A percentile compares a stretch with the other conserved stretches of the same genome.
These are phyloP conservation scores for Sanghuangporus weigelae DNA, from an alignment of 1,284 basidiomycete species.

Conservation along the genomic window DNA sequence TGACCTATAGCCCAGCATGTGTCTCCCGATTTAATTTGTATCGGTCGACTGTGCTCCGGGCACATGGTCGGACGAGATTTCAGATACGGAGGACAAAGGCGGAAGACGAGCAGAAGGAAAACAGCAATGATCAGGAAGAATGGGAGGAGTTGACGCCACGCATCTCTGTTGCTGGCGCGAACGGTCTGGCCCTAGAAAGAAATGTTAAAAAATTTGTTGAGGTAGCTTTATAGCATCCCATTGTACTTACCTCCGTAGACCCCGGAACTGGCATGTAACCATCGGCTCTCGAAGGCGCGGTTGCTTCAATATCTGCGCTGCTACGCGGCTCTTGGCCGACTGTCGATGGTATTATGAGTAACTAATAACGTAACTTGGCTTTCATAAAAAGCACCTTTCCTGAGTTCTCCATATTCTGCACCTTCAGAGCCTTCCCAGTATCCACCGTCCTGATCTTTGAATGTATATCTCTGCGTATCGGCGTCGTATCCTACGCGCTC, in stretches of 20 bases:
- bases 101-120: conserved; percentile 59
- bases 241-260: conserved; percentile 44
- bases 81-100: conserved; percentile 43
- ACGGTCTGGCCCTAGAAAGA: conserved; percentile 3
- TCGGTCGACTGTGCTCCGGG: conserved; percentile 41
- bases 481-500: conserved; percentile 39
- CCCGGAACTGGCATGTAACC: conserved; percentile 50
- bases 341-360: not conserved
- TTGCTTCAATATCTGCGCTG: conserved; percentile 50
- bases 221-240: not conserved
- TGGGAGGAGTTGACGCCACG: conserved; percentile 50
- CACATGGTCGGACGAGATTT: conserved; percentile 34
- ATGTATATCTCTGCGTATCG: conserved; percentile 36
- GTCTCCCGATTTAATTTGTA: conserved; percentile 55
- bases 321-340: conserved; percentile 24
- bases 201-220: conserved; percentile 6
- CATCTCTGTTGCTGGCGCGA: conserved; percentile 22
- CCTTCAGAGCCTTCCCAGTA: conserved; percentile 35
- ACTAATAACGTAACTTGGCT: not conserved
- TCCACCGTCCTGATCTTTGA: conserved; percentile 28
- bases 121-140: conserved; percentile 69
- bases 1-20: conserved; percentile 65
- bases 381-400: conserved; percentile 27
- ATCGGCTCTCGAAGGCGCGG: conserved; percentile 39
- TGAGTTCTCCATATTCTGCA: conserved; percentile 31